Evolutionary conservation across 73 alveolate genomes (phyloP).

Genomic region (Durusdinium trenchii): DNA sequence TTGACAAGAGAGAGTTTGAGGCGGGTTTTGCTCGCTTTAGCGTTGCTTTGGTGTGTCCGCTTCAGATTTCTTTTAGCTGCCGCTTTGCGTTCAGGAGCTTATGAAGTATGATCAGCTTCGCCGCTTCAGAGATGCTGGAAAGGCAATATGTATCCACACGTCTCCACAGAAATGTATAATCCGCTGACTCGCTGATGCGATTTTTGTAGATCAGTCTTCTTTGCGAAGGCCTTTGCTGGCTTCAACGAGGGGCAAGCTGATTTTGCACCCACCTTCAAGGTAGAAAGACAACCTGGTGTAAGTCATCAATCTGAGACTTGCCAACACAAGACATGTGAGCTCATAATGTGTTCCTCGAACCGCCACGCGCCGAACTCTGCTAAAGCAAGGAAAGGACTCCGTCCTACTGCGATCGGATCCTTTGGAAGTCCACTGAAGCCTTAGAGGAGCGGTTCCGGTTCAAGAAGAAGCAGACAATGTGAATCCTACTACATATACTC

Average conservation of each 20-base stretch:
- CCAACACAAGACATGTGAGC: background rate
- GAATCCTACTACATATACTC: no score
- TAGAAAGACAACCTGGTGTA: conserved; percentile 37
- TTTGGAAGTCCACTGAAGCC: conserved; percentile 70
- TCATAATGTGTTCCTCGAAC: background rate
- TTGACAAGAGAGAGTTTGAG: background rate
- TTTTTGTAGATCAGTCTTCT: no score
- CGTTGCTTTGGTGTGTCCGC: background rate
- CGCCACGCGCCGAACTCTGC: background rate
- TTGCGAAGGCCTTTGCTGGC: conserved; percentile 65
- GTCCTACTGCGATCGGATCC: conserved; percentile 78
- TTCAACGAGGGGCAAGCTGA: conserved; percentile 45
- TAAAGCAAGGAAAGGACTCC: conserved; percentile 60
- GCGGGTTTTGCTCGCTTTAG: background rate
- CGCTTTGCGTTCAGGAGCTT: background rate
- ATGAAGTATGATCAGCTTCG: conserved; percentile 60
- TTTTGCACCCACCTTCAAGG: conserved; percentile 84
- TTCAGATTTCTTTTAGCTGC: background rate
- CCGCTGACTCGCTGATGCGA: background rate
- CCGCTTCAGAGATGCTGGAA: conserved; percentile 41
- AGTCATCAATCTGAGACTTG: conserved; percentile 24
- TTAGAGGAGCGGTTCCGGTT: background rate
- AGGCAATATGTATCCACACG: background rate
- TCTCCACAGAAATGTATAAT: background rate
- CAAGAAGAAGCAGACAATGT: no score